Base-by-base conservation (phyloP, 73 alveolate species). In the Stentor coeruleus region DNA sequence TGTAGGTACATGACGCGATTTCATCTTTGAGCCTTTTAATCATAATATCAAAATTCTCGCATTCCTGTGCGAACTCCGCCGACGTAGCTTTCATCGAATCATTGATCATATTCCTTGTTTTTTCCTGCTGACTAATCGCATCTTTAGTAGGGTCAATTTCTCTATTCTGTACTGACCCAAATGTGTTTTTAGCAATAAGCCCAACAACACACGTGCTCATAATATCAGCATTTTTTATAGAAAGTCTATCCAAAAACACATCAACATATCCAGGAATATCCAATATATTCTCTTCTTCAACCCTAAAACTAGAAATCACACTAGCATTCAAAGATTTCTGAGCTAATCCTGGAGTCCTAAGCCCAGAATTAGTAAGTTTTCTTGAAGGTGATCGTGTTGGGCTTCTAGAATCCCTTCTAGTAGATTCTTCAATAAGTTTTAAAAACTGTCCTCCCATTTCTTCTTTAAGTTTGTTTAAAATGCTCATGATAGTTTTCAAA, bases 381-480 rank as follows among this genome's bases (percentile, higher is more conserved):
- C 79, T 66, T 26, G 40, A 20, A 2, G 40, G 40, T 14, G 42
- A 26, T 20, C 79, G 79, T 28, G 79, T 66, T 1, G 79, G 79
- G 33, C 79, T 66, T 26, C 36, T 20, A 28, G 79, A 66, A 11
- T 31, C 37, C 33, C n/a, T 20, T 66, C 79, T 66, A 14, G 79
- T 66, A 26, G 79, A 20, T 1, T 66, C 79, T 1, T 66, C 79
- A 66, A 66, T 31, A 26, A 66, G 39, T 40, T 66, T 66, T 26
- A 66, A 31, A 66, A 66, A 66, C 14, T 37, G 15, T 20, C 37
- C 40, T 1, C 79, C 79, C 79, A 66, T 66, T 20, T 66, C 79
- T 66, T 66, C 79, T 33, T 66, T 66, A 1, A 66, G 79, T 31
- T 66, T 66, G 15, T 20, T 40, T 11, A 66, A 40, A 33, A 66